These are phyloP conservation scores for Cystofilobasidium capitatum DNA, from an alignment of 768 basidiomycete species.

Conservation along the genomic window DNA sequence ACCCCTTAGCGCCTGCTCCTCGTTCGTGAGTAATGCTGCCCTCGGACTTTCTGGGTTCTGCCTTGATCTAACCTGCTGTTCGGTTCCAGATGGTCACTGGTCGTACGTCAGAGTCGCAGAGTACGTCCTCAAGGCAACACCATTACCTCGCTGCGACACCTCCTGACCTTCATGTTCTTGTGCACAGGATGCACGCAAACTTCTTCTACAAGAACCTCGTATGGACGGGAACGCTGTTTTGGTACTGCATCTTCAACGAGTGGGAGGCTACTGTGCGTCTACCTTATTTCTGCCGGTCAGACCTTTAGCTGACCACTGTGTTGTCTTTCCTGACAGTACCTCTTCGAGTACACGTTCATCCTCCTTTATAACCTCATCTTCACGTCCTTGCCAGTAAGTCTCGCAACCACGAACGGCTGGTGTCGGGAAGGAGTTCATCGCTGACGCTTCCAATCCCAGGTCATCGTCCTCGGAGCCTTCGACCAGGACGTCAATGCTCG, in stretches of 20 bases:
- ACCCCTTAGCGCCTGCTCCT: conserved; percentile 9
- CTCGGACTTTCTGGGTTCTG: too few relatives aligned
- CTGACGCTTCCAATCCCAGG: conserved; percentile 44
- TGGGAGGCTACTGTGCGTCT: conserved; percentile 17
- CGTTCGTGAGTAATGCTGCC: background rate
- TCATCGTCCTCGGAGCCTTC: conserved; percentile 86
- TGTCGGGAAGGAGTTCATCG: too few relatives aligned
- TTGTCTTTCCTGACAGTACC: conserved; percentile 5
- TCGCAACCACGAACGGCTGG: too few relatives aligned
- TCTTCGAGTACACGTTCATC: conserved; percentile 60
- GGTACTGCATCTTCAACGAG: conserved; percentile 76
- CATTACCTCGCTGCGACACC: background rate
- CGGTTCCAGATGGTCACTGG: conserved; percentile 93
- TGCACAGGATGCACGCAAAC: conserved; percentile 53
- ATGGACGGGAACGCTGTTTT: conserved; percentile 89
- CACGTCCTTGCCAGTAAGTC: conserved; percentile 43
- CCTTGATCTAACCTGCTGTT: conserved; percentile 45
- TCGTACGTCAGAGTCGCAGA: conserved; percentile 92
- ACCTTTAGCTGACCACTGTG: background rate
- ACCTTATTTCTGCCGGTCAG: background rate
- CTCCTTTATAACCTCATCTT: conserved; percentile 84
- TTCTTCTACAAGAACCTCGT: conserved; percentile 90
- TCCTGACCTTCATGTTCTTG: conserved; percentile 45
- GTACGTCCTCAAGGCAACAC: background rate
- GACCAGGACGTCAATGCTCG: conserved; percentile 90